A percentile compares a stretch with the other conserved stretches of the same genome.
phyloP scores from a whole-genome alignment of 2,329 filamentous ascomycete genomes.

The Fusarium neocosmosporiellum region DNA sequence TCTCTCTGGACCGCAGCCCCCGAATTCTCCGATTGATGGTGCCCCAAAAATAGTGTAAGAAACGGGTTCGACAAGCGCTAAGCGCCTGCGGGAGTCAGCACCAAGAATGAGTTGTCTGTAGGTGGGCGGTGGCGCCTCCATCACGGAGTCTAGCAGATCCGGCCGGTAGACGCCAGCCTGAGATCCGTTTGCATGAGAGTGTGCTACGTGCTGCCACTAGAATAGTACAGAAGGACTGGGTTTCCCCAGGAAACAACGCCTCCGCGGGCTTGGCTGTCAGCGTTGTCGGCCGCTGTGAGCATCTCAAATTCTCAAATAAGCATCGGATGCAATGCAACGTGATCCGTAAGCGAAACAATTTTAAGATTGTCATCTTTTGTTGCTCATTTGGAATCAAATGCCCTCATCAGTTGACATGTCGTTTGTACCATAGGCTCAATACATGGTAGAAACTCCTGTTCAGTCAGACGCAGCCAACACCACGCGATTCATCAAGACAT shows the following conservation, averaged over 20 bases:
- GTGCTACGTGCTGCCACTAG: background rate
- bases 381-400: conserved; percentile 8
- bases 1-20: conserved; percentile 8
- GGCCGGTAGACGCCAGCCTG: background rate
- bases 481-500: background rate
- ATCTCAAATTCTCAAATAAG: background rate
- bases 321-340: background rate
- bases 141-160: conserved; percentile 21
- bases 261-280: background rate
- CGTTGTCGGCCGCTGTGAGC: background rate
- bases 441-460: background rate
- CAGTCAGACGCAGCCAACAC: background rate
- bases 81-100: conserved; percentile 31
- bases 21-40: background rate
- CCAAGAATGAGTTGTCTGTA: background rate
- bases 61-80: conserved; percentile 9
- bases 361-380: background rate
- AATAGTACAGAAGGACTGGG: background rate
- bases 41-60: conserved; percentile 25
- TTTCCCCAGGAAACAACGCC: conserved; percentile 1
- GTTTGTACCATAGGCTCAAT: background rate
- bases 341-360: background rate
- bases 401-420: background rate
- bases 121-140: background rate
- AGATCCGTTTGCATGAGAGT: background rate